phyloP scores from a whole-genome alignment of 495 filamentous ascomycete genomes.

The Cudoniella acicularis region DNA sequence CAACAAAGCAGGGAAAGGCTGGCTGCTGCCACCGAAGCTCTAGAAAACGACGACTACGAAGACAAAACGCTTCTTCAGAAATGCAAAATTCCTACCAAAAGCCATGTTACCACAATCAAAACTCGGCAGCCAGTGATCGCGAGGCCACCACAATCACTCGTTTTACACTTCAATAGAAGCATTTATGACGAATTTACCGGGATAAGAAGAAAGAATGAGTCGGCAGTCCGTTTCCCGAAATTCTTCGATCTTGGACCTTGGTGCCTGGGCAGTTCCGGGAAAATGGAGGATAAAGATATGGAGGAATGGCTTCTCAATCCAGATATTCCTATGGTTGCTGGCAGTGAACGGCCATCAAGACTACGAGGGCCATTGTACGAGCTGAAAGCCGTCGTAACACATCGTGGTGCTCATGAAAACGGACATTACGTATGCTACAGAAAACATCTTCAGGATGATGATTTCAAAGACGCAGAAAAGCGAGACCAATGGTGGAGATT shows the following conservation, averaged over 20 bases:
- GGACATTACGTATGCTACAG: constrained; percentile 94
- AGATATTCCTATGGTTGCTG: constrained; percentile 63
- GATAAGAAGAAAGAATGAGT: constrained; percentile 74
- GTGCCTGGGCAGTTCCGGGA: constrained; percentile 61
- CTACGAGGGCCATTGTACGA: constrained; percentile 62
- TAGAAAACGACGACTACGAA: constrained; percentile 76
- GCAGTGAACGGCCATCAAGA: constrained; percentile 29
- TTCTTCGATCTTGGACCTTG: constrained; percentile 70
- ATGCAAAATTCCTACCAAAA: constrained; percentile 69
- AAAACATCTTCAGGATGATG: constrained; percentile 46
- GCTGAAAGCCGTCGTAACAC: constrained; percentile 80
- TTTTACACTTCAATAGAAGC: constrained; percentile 87
- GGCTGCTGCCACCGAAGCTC: constrained; percentile 57
- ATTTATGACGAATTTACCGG: constrained; percentile 81
- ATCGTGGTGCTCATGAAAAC: constrained; percentile 88
- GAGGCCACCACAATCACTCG: constrained; percentile 71
- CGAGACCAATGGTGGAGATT: constrained; percentile 69
- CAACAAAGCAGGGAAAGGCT: constrained; percentile 44
- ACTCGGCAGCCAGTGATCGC: constrained; percentile 85
- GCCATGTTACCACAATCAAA: constrained; percentile 69
- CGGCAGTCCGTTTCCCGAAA: constrained; percentile 70
- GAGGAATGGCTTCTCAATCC: constrained; percentile 70
- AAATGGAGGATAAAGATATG: constrained; percentile 22
- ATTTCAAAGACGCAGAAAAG: constrained; percentile 27
- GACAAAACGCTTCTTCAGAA: constrained; percentile 69